A percentile compares a stretch with the other conserved stretches of the same genome.
These are phyloP conservation scores for Lycium barbarum DNA, from an alignment of 257 asterid genomes.

Conservation along the genomic window DNA sequence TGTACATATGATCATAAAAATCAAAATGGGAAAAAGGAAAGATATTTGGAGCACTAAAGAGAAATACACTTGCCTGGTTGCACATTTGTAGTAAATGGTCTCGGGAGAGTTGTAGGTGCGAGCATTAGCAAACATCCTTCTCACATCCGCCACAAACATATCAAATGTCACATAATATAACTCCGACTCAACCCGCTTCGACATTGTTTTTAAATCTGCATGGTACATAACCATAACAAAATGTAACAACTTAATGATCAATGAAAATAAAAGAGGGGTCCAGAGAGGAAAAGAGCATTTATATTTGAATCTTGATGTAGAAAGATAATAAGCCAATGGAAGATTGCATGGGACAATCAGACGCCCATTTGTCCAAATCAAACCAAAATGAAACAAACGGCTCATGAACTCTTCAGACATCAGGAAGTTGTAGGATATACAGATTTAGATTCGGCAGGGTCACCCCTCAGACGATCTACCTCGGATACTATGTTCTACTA, in stretches of 20 bases:
- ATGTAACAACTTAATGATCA: slow-evolving; percentile 1
- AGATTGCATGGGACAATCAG: neutral
- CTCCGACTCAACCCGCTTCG: slow-evolving; percentile 93
- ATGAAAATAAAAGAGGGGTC: neutral
- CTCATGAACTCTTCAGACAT: neutral
- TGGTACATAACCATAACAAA: slow-evolving; percentile 1
- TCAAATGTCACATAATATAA: slow-evolving; percentile 85
- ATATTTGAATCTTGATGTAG: slow-evolving; percentile 12
- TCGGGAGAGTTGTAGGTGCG: slow-evolving; percentile 96
- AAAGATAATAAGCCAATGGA: neutral
- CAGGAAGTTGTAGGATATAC: too few species aligned
- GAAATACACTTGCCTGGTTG: slow-evolving; percentile 70
- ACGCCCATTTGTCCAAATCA: neutral
- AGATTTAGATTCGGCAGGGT: too few species aligned
- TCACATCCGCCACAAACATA: slow-evolving; percentile 87
- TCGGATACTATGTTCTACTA: too few species aligned
- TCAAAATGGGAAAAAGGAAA: neutral
- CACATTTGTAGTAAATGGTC: slow-evolving; percentile 84
- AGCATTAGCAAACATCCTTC: slow-evolving; percentile 91
- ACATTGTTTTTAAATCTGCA: slow-evolving; percentile 90
- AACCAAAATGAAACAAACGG: neutral
- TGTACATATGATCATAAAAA: slow-evolving; percentile 36
- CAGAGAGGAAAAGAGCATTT: neutral
- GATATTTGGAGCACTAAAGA: slow-evolving; percentile 1
- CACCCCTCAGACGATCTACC: too few species aligned